Conservation (phyloP, 139 green algal species). For the Closterium sp. region DNA sequence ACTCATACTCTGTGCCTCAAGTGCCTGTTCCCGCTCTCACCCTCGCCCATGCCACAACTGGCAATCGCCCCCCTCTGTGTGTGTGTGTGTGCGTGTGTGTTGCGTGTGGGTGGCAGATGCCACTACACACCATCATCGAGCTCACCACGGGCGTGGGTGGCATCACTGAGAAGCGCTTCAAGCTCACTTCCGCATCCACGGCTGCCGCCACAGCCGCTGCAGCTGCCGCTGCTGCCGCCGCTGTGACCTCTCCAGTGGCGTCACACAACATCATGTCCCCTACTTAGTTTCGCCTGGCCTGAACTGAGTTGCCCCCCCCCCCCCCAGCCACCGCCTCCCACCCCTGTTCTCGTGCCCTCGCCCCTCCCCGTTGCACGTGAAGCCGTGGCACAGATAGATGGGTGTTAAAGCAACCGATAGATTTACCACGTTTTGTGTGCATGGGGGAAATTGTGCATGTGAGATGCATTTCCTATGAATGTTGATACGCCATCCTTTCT, state of each 20-base stretch:
- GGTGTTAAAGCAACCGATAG: too few species aligned
- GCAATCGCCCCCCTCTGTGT: neutral
- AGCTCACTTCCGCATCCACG: neutral
- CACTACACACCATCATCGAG: constrained; percentile 56
- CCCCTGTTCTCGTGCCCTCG: too few species aligned
- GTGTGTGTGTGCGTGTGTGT: neutral
- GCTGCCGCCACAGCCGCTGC: neutral
- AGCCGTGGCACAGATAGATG: too few species aligned
- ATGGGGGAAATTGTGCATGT: too few species aligned
- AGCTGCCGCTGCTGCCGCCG: neutral
- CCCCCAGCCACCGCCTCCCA: neutral
- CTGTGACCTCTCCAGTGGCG: neutral
- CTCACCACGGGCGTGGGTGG: constrained; percentile 21
- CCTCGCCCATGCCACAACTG: neutral
- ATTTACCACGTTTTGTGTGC: too few species aligned
- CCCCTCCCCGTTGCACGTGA: too few species aligned
- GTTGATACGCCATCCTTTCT: too few species aligned
- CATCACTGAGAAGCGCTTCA: constrained; percentile 40
- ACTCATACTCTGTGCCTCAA: too few species aligned
- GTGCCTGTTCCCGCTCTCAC: neutral
- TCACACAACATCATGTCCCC: neutral
- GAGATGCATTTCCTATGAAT: too few species aligned
- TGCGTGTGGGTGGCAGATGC: constrained; percentile 27
- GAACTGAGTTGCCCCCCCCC: neutral
- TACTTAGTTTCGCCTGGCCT: neutral